Base-by-base conservation (phyloP, 2,329 filamentous ascomycete genomes). In the Eurotiales sp. region DNA sequence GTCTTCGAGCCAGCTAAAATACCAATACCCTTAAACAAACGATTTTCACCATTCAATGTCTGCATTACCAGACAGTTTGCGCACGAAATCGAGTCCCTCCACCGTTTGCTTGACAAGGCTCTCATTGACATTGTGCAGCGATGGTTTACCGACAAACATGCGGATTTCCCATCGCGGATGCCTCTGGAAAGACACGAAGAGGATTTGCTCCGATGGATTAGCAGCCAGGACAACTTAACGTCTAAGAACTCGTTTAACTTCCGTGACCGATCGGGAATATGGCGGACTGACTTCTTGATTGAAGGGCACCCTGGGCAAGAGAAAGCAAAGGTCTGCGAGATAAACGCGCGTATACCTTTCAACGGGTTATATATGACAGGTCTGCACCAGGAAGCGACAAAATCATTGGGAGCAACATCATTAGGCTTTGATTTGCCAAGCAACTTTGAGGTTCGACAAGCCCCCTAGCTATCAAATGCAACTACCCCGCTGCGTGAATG, bases 261-360 rank as follows among this genome's bases (percentile, higher is more conserved):
- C 10, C 12, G 44, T 22, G 30, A 52, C 29, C 39, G 37, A 21
- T 52, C 44, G 3, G 61, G 61, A 10, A 61, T 59, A 5, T 65
- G 61, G 63, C 56, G 63, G 52, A 62, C 63, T 2, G 63, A 65
- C 37, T 61, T 64, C 17, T 32, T 65, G 10, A 14, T 65, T 0
- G 55, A 61, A 10, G 15, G 23, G n/a, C 17, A 21, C 21, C 8
- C 34, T 25, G 29, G 29, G 12, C 17, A 8, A 6, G 25, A 37
- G 19, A 34, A 17, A 7, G 34, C 52, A 1, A 45, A 50, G 8
- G 55, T 65, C 14, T 61, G 55, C 15, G 61, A 65, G 34, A 65
- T 65, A 11, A 63, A 64, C 15, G 58, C 59, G 1, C 58, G 62
- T 1, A 63, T 65, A 32, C 56, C 41, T 1, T 59, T 48, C 23